Evolutionary conservation across 2,329 filamentous ascomycete genomes (phyloP).

Genomic region (Aspergillus arachidicola): DNA sequence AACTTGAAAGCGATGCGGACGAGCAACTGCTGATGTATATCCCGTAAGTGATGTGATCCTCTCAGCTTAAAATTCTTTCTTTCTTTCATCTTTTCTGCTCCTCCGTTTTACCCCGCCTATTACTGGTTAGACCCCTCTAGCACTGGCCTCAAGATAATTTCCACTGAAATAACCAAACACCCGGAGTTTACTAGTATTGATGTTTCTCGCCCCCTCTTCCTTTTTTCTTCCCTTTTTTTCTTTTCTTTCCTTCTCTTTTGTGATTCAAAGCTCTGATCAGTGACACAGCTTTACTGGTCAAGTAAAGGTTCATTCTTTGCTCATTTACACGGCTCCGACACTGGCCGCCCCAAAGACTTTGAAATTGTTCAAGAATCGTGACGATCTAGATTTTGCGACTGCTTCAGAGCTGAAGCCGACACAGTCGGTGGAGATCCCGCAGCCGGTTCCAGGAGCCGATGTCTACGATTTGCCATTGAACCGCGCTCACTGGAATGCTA

Average conservation of each 20-base stretch:
- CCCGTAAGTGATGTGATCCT: constrained; percentile 61
- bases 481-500: constrained; percentile 83
- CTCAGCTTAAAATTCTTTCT: neutral
- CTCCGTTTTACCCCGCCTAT: constrained; percentile 24
- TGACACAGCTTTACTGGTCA: constrained; percentile 80
- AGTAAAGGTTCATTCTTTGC: constrained; percentile 86
- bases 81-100: neutral
- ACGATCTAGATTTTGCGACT: constrained; percentile 80
- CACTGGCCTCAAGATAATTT: neutral
- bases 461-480: constrained; percentile 87
- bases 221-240: no score
- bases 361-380: constrained; percentile 83
- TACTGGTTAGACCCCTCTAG: constrained; percentile 26
- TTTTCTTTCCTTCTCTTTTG: no score
- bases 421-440: constrained; percentile 76
- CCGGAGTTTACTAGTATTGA: neutral
- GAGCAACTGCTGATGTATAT: constrained; percentile 93
- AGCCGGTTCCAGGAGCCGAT: constrained; percentile 61
- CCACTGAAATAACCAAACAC: neutral
- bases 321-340: constrained; percentile 76
- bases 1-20: constrained; percentile 83
- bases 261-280: neutral
- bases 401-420: constrained; percentile 71
- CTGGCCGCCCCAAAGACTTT: constrained; percentile 76
- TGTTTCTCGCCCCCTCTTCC: no score